Evolutionary conservation across 164 flowering plant species (phyloP).

Genomic region (Vitis rotundifolia): DNA sequence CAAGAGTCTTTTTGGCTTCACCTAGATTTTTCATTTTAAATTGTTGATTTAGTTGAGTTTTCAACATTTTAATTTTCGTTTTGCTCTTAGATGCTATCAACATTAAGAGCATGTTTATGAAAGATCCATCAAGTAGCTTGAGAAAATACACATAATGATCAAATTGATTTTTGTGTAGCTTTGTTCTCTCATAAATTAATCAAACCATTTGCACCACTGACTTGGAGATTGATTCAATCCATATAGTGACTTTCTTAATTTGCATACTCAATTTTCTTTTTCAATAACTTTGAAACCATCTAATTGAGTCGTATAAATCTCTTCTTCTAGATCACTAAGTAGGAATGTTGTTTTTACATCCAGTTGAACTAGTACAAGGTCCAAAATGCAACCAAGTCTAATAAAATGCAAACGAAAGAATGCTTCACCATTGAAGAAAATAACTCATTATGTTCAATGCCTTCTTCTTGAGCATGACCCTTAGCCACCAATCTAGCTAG

Average conservation of each 20-base stretch:
- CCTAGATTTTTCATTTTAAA: background rate
- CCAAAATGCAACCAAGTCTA: background rate
- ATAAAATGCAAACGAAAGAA: background rate
- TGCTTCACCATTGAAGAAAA: background rate
- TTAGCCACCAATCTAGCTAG: background rate
- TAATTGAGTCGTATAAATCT: background rate
- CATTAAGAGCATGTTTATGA: background rate
- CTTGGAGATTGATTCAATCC: background rate
- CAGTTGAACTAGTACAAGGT: background rate
- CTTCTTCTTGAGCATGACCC: background rate
- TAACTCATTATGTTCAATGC: background rate
- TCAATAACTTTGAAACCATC: background rate
- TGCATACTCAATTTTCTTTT: background rate
- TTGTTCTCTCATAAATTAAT: background rate
- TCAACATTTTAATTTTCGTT: background rate
- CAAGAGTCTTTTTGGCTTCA: background rate
- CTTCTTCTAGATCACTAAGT: background rate
- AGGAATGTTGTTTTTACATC: background rate
- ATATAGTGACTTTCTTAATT: background rate
- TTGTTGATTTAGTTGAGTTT: background rate
- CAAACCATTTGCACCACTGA: background rate
- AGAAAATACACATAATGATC: slow-evolving; percentile 2
- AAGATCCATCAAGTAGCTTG: background rate
- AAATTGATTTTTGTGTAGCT: background rate
- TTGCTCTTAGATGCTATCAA: background rate